Base-by-base conservation (phyloP, 257 asterid species). In the Solanum pinnatisectum region DNA sequence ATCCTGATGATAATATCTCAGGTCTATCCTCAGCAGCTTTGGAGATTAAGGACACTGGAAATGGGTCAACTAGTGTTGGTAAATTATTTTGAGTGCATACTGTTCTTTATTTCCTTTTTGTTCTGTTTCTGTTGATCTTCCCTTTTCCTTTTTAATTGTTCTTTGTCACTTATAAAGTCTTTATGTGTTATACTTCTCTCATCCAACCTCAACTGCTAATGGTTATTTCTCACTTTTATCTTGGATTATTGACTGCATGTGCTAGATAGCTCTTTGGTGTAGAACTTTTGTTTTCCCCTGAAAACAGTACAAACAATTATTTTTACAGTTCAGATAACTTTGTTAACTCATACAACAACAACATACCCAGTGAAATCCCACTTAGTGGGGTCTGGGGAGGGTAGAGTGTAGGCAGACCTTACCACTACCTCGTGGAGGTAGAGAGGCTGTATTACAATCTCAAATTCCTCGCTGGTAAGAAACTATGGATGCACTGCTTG, bases 11-110 rank as follows among this genome's bases (percentile, higher is more conserved):
- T 89, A 46, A 86, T 15, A n/a, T 90, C 81, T 87, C 96, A 97
- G 99, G 99, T 71, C 83, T 96, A 88, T 97, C 99, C 71, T 93
- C 98, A 14, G 99, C 98, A 13, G 93, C 99, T 20, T 90, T 97
- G 90, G 94, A 95, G 92, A 96, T 97, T 87, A 90, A 89, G 82
- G 95, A 95, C 60, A 85, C 93, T 76, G 92, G 87, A 30, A 90
- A 92, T 87, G 96, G 92, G 90, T 89, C 96, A 46, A 89, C 90
- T 87, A 83, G 91, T 86, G 92, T 95, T 67, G 98, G 98, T 96
- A 73, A 83, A 94, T 91, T 46, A 46, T 81, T 81, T 46, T 49
- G 14, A 81, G 10, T 12, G 42, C 70, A 49, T 46, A 46, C 63
- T 81, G 70, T 8, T 81, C 85, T 42, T 79, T 79, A 18, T 78